These are phyloP conservation scores for Leccinum boreale DNA, from an alignment of 768 basidiomycete species.

Conservation along the genomic window DNA sequence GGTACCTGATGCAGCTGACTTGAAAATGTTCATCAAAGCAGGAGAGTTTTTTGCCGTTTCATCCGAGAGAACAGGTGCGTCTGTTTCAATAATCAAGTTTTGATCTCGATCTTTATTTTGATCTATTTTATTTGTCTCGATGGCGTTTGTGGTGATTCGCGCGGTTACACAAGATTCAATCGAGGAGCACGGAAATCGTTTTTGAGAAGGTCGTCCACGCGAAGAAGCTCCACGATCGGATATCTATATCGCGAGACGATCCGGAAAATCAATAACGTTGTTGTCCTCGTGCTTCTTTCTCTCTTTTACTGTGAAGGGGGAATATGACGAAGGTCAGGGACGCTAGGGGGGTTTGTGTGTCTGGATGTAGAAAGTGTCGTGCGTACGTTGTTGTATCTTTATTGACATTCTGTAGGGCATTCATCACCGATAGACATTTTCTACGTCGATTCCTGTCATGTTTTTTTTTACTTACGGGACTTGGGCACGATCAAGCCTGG, in stretches of 20 bases:
- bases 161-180: constrained; percentile 3
- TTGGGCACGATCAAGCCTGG: not conserved
- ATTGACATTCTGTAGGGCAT: not conserved
- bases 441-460: not conserved
- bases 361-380: not conserved
- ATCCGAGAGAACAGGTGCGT: constrained; percentile 13
- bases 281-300: not conserved
- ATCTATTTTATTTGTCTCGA: not conserved
- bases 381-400: not conserved
- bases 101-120: not conserved
- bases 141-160: not conserved
- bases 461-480: not conserved
- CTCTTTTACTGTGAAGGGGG: not conserved
- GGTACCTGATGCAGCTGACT: constrained; percentile 10
- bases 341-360: too few species aligned
- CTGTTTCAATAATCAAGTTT: not conserved
- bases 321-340: not conserved
- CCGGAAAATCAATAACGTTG: not conserved
- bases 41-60: constrained; percentile 10
- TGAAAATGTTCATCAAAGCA: not conserved
- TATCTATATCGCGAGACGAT: constrained; percentile 1
- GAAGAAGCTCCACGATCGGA: constrained; percentile 14
- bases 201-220: constrained; percentile 15
- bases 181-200: constrained; percentile 18
- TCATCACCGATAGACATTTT: not conserved